Evolutionary conservation across 805 yeast species (phyloP).

Genomic region (Torulaspora gathmanii): DNA sequence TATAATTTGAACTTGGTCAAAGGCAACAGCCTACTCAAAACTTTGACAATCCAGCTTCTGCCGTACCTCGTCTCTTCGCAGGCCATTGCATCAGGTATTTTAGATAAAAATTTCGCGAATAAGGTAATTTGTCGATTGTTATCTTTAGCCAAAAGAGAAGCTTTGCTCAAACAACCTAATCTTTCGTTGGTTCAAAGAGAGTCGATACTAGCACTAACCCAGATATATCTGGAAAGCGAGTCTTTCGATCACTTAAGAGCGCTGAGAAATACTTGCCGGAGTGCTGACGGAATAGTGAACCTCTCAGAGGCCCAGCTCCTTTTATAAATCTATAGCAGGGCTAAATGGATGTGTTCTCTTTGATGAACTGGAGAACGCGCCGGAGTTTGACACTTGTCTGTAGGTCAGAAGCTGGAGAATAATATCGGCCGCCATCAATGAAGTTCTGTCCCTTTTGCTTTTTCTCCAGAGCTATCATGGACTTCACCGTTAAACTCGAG

Average conservation of each 20-base stretch:
- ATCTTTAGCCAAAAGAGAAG: conserved; percentile 7
- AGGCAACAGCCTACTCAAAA: conserved; percentile 12
- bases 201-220: conserved; percentile 20
- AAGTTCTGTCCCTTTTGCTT: not conserved
- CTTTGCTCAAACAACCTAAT: not conserved
- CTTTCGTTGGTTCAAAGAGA: conserved; percentile 8
- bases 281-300: not conserved
- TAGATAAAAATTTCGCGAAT: conserved; percentile 12
- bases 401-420: conserved; percentile 13
- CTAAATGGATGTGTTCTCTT: not conserved
- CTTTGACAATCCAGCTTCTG: conserved; percentile 14
- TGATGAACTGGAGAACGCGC: conserved; percentile 4
- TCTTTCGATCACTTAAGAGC: conserved; percentile 2
- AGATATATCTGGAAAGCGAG: conserved; percentile 19
- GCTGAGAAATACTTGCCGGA: not conserved
- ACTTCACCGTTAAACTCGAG: conserved; percentile 2
- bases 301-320: conserved; percentile 5
- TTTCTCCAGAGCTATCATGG: conserved; percentile 1
- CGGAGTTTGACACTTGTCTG: conserved; percentile 10
- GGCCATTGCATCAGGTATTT: not conserved
- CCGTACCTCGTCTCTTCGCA: conserved; percentile 15
- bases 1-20: conserved; percentile 25
- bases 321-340: not conserved
- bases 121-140: conserved; percentile 17
- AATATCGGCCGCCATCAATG: not conserved